These are phyloP conservation scores for Cryptosporidium xiaoi DNA, from an alignment of 169 alveolate species.

Conservation along the genomic window DNA sequence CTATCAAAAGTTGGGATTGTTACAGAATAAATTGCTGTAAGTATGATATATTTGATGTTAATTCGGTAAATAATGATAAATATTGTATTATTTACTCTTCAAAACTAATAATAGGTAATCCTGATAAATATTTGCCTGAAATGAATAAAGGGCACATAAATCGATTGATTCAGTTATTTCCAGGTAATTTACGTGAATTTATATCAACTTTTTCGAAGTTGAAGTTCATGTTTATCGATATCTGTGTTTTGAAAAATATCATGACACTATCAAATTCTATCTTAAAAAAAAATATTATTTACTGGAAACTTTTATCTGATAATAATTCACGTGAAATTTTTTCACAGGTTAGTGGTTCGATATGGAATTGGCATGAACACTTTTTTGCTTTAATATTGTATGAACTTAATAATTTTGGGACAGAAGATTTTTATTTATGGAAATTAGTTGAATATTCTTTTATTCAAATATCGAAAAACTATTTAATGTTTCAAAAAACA, in stretches of 20 bases:
- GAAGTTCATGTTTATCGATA: slow-evolving; percentile 24
- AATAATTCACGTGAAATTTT: slow-evolving; percentile 3
- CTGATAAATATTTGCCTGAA: slow-evolving; percentile 4
- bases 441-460: slow-evolving; percentile 26
- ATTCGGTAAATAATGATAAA: slow-evolving; percentile 33
- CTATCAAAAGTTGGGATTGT: slow-evolving; percentile 52
- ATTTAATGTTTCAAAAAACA: background rate
- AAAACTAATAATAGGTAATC: slow-evolving; percentile 15
- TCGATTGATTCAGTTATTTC: slow-evolving; percentile 33
- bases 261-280: background rate
- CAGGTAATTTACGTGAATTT: slow-evolving; percentile 45
- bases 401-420: slow-evolving; percentile 33
- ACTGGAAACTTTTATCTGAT: background rate
- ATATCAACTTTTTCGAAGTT: slow-evolving; percentile 16
- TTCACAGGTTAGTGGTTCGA: background rate
- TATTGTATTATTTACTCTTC: slow-evolving; percentile 40
- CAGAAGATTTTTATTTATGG: slow-evolving; percentile 27
- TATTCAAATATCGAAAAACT: background rate
- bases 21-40: slow-evolving; percentile 46
- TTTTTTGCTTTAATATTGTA: background rate
- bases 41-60: slow-evolving; percentile 19
- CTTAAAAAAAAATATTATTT: background rate
- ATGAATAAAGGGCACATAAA: background rate
- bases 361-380: background rate
- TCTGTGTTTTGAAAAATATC: slow-evolving; percentile 11